Evolutionary conservation across 179 eudicot genomes (phyloP).

Genomic region (Pouteria campechiana): DNA sequence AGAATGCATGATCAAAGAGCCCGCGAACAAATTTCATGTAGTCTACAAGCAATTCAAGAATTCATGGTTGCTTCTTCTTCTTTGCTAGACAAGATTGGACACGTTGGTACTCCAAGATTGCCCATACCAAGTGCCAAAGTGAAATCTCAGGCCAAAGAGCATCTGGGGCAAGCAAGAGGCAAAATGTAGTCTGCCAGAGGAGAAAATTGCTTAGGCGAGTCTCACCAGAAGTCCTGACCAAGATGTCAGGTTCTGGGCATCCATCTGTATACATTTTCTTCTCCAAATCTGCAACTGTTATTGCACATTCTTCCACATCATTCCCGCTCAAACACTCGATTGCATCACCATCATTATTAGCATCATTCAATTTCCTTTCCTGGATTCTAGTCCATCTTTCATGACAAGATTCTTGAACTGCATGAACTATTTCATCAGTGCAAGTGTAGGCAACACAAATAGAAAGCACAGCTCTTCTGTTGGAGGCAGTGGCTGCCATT

Average conservation of each 20-base stretch:
- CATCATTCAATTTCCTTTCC: not conserved
- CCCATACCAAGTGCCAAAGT: conserved; percentile 9
- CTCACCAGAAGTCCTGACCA: conserved; percentile 68
- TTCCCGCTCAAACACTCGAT: no score
- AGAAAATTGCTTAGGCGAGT: conserved; percentile 25
- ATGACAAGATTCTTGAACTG: conserved; percentile 7
- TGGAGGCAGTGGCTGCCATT: conserved; percentile 2
- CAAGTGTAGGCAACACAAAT: conserved; percentile 6
- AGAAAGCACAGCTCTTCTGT: not conserved
- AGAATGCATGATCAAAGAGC: no score
- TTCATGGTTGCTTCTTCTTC: conserved; percentile 10
- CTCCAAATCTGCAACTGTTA: conserved; percentile 7
- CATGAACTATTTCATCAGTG: not conserved
- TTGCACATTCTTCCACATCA: no score
- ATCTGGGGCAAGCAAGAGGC: not conserved
- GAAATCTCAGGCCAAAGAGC: conserved; percentile 7
- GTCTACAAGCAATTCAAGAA: no score
- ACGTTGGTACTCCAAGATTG: conserved; percentile 5
- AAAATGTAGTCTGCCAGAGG: conserved; percentile 2
- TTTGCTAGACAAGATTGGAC: conserved; percentile 2
- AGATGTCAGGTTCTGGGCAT: conserved; percentile 52
- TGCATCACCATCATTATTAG: not conserved
- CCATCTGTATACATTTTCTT: conserved; percentile 7
- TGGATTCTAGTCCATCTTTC: not conserved
- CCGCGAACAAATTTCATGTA: no score